Evolutionary conservation across 495 filamentous ascomycete species (phyloP).

Genomic region (Rhypophila decipiens): DNA sequence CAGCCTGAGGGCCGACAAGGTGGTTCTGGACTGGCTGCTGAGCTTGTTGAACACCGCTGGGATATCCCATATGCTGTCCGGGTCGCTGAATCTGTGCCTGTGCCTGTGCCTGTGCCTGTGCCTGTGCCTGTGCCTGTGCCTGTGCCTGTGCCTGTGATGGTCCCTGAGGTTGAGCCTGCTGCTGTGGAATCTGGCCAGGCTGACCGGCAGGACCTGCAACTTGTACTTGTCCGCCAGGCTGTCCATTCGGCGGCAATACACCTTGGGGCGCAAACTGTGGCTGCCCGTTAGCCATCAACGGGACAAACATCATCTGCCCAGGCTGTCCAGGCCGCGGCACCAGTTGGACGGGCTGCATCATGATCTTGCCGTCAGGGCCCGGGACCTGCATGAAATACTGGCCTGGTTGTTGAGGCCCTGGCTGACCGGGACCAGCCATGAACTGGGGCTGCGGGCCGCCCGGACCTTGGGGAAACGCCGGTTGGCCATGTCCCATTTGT

Average conservation of each 20-base stretch:
- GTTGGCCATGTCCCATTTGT: conserved; percentile 4
- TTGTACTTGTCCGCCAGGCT: conserved; percentile 2
- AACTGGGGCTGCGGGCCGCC: conserved; percentile 4
- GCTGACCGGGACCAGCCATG: conserved; percentile 7
- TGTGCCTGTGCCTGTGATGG: background rate
- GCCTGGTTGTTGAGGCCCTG: conserved; percentile 7
- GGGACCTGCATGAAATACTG: conserved; percentile 16
- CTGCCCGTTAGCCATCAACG: conserved; percentile 2
- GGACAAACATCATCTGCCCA: conserved; percentile 5
- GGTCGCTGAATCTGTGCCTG: background rate
- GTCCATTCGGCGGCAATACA: conserved; percentile 5
- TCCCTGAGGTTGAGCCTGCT: background rate
- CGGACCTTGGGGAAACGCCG: background rate
- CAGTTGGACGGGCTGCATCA: conserved; percentile 14
- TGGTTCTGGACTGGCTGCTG: conserved; percentile 7
- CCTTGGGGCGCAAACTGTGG: conserved; percentile 2
- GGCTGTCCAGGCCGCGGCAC: background rate
- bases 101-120: background rate
- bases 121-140: background rate
- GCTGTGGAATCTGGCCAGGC: background rate
- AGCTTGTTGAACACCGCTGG: background rate
- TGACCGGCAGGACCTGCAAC: too few relatives aligned
- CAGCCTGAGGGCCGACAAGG: conserved; percentile 1
- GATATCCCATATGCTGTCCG: too few relatives aligned
- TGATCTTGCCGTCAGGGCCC: conserved; percentile 21